A percentile compares a stretch with the other conserved stretches of the same genome.
phyloP scores from a whole-genome alignment of 2,329 filamentous ascomycete species.

The Xylariaceae sp. region DNA sequence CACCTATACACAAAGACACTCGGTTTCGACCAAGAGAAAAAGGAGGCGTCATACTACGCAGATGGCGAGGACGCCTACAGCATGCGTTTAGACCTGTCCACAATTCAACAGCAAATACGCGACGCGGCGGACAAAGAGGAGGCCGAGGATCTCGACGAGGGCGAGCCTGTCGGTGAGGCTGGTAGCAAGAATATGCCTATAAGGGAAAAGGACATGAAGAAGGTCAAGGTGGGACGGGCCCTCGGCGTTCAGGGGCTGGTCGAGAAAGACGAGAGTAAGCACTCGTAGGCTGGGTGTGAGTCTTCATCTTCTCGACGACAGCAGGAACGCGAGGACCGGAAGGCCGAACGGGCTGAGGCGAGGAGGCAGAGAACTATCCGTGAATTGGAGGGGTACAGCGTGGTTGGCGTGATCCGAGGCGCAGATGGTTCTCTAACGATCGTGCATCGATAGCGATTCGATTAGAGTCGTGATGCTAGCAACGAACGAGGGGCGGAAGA shows the following conservation, averaged over 20 bases:
- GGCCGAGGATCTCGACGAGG: conserved; percentile 62
- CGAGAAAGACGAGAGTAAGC: conserved; percentile 69
- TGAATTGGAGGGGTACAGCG: neutral
- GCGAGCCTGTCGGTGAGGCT: conserved; percentile 70
- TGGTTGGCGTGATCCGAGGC: too few relatives aligned
- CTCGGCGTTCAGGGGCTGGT: conserved; percentile 81
- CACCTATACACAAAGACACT: conserved; percentile 92
- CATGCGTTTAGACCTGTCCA: conserved; percentile 84
- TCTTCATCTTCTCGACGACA: neutral
- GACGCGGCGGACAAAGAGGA: conserved; percentile 50
- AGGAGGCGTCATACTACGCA: conserved; percentile 91
- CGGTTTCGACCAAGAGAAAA: conserved; percentile 85
- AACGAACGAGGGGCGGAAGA: too few relatives aligned
- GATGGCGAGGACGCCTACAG: conserved; percentile 95
- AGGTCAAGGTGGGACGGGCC: conserved; percentile 82
- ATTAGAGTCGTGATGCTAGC: too few relatives aligned
- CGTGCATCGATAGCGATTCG: too few relatives aligned
- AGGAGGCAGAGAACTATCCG: neutral
- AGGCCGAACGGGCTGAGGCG: too few relatives aligned
- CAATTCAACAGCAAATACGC: conserved; percentile 61
- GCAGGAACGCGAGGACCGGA: neutral
- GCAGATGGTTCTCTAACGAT: too few relatives aligned
- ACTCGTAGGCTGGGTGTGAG: conserved; percentile 38
- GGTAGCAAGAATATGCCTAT: conserved; percentile 26
- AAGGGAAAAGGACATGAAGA: conserved; percentile 65